phyloP scores from a whole-genome alignment of 164 flowering plant species.

The Sextonia rubra region DNA sequence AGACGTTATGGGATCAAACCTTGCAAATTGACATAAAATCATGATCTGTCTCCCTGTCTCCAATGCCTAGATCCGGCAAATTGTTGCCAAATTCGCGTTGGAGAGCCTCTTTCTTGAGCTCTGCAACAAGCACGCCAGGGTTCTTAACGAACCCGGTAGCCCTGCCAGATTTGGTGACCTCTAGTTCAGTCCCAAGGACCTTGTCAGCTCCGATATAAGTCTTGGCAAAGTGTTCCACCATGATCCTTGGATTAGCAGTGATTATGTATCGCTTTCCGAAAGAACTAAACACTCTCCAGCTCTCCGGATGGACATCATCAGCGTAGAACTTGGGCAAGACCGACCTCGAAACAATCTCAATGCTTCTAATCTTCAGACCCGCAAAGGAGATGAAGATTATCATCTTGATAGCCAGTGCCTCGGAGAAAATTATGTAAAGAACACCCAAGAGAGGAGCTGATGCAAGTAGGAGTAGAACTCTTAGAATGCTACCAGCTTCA shows the following conservation, averaged over 20 bases:
- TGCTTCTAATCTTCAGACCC: slow-evolving; percentile 72
- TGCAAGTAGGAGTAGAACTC: slow-evolving; percentile 70
- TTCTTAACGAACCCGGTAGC: slow-evolving; percentile 79
- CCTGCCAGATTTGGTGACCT: slow-evolving; percentile 66
- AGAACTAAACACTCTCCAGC: slow-evolving; percentile 57
- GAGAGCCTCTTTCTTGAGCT: slow-evolving; percentile 51
- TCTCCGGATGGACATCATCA: slow-evolving; percentile 66
- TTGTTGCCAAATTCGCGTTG: slow-evolving; percentile 72
- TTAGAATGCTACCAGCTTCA: slow-evolving; percentile 85
- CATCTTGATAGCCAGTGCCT: slow-evolving; percentile 63
- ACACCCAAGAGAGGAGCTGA: slow-evolving; percentile 59
- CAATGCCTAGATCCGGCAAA: slow-evolving; percentile 72
- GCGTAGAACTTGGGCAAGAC: slow-evolving; percentile 87
- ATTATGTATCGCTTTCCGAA: slow-evolving; percentile 68
- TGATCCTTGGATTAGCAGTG: slow-evolving; percentile 80
- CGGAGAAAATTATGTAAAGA: slow-evolving; percentile 67
- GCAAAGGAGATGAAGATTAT: slow-evolving; percentile 70
- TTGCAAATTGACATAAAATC: slow-evolving; percentile 89
- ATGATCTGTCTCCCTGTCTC: slow-evolving; percentile 74
- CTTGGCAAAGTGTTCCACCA: slow-evolving; percentile 87
- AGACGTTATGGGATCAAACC: slow-evolving; percentile 29
- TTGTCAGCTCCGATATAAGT: slow-evolving; percentile 77
- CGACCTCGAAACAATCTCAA: slow-evolving; percentile 78
- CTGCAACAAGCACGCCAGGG: slow-evolving; percentile 71
- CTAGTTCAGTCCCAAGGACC: slow-evolving; percentile 91